A percentile compares a stretch with the other conserved stretches of the same genome.
These are phyloP conservation scores for Exserohilum rostratum DNA, from an alignment of 2,329 filamentous ascomycete genomes.

Conservation along the genomic window DNA sequence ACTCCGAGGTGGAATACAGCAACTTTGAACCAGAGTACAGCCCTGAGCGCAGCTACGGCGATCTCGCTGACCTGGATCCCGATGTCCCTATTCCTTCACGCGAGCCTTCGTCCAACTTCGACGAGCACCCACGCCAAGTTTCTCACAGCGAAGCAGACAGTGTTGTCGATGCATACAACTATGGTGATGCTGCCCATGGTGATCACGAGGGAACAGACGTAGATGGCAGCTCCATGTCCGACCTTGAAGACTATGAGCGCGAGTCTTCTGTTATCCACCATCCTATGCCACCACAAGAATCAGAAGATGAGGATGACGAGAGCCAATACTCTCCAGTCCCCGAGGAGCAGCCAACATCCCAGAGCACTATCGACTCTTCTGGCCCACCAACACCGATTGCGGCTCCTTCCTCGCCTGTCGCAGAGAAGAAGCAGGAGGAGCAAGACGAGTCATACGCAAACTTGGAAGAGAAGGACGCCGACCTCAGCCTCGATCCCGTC, in stretches of 20 bases:
- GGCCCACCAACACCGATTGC: constrained; percentile 56
- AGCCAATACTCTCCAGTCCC: constrained; percentile 61
- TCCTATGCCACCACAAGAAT: constrained; percentile 38
- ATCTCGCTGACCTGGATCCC: constrained; percentile 71
- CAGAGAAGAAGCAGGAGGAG: constrained; percentile 37
- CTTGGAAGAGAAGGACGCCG: constrained; percentile 59
- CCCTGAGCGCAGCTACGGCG: constrained; percentile 60
- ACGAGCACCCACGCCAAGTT: constrained; percentile 65
- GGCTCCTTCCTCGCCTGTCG: constrained; percentile 31
- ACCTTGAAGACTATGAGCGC: constrained; percentile 50
- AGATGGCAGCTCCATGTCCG: constrained; percentile 57
- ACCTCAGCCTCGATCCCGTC: constrained; percentile 62
- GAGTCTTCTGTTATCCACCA: constrained; percentile 65
- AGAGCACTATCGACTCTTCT: constrained; percentile 48
- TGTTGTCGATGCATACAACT: constrained; percentile 66
- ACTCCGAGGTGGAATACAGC: constrained; percentile 33
- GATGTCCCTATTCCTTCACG: constrained; percentile 89
- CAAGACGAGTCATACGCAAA: constrained; percentile 55
- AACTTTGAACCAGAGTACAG: constrained; percentile 57
- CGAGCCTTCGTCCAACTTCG: constrained; percentile 68
- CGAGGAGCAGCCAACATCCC: constrained; percentile 42
- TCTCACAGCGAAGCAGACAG: constrained; percentile 60
- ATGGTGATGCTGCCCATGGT: constrained; percentile 61
- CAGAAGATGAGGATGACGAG: constrained; percentile 59
- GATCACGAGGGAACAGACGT: constrained; percentile 64